Evolutionary conservation across 257 asterid species (phyloP), one percentile per base, ranked within the genome.

Genomic region (Parsonsia alboflavescens): DNA sequence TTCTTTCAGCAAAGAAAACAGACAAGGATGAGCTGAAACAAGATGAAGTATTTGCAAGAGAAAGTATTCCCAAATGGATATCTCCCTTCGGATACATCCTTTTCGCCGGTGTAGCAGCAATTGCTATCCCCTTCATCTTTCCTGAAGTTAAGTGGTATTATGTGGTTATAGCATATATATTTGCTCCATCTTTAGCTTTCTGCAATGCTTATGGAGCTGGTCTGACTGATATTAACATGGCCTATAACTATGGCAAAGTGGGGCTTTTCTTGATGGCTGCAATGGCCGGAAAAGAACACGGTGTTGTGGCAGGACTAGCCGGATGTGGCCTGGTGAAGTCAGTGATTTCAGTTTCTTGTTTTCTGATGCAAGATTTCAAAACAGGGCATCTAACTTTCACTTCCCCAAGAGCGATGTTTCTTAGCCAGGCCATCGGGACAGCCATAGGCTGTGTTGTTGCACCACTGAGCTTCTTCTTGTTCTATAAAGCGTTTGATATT

Each of bases 151-250:
- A 86, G 52, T 91, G 97, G 97, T 87, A 89, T 87, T 85, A 79
- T n/a, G 88, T 91, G 16, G 74, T 89, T 7, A 54, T 88, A 0
- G 93, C 94, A 26, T 89, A 91, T 82, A 39, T 84, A 2, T 45
- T 87, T 19, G 88, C 96, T 3, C 97, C 97, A 11, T 69, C 89
- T 6, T 65, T 91, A 50, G 91, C 93, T 79, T 91, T 91, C 82
- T 88, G 96, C 83, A 91, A 89, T 24, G 96, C 97, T 0, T 91
- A 91, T 52, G 97, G 97, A 12, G 87, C 90, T 5, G 97, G 97
- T 28, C 62, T 91, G 46, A 91, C 97, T 2, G 97, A 91, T 70
- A 84, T 91, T 52, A 91, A 91, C 90, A 84, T 89, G 93, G 80
- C 95, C 7, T 89, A 83, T 82, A 91, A 89, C 73, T 91, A 88